These are phyloP conservation scores for Durusdinium trenchii DNA, from an alignment of 73 alveolate species.

Conservation along the genomic window DNA sequence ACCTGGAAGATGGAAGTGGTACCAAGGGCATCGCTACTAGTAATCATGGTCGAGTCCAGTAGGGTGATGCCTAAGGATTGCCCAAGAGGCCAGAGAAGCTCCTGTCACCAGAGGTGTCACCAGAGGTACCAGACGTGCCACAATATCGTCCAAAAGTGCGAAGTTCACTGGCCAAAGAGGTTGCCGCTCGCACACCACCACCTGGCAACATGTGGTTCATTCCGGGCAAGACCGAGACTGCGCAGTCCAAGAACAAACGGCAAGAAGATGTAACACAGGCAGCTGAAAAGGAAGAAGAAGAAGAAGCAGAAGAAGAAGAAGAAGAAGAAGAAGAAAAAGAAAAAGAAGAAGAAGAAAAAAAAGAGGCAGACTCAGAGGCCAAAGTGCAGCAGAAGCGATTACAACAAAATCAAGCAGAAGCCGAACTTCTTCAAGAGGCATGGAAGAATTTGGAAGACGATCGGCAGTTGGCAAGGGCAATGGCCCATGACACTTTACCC, in stretches of 20 bases:
- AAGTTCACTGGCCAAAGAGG: too few species aligned
- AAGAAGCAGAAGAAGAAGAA: not conserved
- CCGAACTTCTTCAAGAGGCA: slow-evolving; percentile 41
- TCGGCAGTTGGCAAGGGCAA: slow-evolving; percentile 57
- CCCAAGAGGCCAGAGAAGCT: too few species aligned
- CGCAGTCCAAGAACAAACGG: not conserved
- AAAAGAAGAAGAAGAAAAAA: not conserved
- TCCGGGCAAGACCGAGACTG: slow-evolving; percentile 49
- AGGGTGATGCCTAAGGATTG: too few species aligned
- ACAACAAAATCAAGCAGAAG: not conserved
- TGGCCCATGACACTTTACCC: not conserved
- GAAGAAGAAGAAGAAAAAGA: not conserved
- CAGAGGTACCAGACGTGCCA: too few species aligned
- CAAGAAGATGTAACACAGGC: not conserved
- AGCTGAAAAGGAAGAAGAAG: not conserved
- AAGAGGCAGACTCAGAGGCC: not conserved
- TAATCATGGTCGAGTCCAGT: too few species aligned
- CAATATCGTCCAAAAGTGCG: too few species aligned
- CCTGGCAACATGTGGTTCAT: slow-evolving; percentile 49
- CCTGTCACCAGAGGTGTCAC: too few species aligned
- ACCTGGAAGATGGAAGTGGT: too few species aligned
- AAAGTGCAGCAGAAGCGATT: not conserved
- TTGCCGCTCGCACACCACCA: too few species aligned
- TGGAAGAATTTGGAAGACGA: slow-evolving; percentile 55
- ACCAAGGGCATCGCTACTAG: too few species aligned